Evolutionary conservation across 2,329 filamentous ascomycete genomes (phyloP).

Genomic region (Penicillium paneum): DNA sequence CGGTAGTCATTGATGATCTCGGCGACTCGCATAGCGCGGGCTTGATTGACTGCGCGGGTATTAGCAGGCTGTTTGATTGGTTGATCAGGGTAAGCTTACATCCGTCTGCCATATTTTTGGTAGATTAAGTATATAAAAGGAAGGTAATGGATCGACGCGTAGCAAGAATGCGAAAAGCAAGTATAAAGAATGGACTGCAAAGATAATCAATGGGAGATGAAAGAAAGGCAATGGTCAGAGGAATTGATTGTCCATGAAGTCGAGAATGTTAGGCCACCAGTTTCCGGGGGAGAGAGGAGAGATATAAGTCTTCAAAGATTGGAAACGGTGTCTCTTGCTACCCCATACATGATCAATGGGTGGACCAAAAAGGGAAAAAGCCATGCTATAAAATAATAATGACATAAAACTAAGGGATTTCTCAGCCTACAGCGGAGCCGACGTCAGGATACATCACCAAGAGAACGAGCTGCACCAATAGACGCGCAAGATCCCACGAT

Average conservation of each 20-base stretch:
- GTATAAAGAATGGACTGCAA: constrained; percentile 5
- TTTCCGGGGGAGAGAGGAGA: constrained; percentile 1
- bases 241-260: background rate
- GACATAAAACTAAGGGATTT: background rate
- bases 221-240: constrained; percentile 6
- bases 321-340: constrained; percentile 3
- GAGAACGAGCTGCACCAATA: constrained; percentile 33
- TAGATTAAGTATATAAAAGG: constrained; percentile 12
- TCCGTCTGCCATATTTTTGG: constrained; percentile 53
- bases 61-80: constrained; percentile 9
- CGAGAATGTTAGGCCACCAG: constrained; percentile 6
- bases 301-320: constrained; percentile 5
- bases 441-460: constrained; percentile 25
- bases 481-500: constrained; percentile 19
- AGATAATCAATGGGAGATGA: constrained; percentile 7
- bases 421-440: constrained; percentile 20
- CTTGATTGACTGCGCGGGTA: constrained; percentile 56
- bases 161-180: background rate
- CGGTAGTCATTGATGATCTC: constrained; percentile 65
- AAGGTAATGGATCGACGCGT: background rate
- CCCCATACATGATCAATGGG: constrained; percentile 16
- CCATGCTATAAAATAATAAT: background rate
- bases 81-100: constrained; percentile 41
- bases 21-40: constrained; percentile 59
- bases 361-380: constrained; percentile 6